These are phyloP conservation scores for Pythium diclinum DNA, from an alignment of 352 stramenopile genomes.

Conservation along the genomic window DNA sequence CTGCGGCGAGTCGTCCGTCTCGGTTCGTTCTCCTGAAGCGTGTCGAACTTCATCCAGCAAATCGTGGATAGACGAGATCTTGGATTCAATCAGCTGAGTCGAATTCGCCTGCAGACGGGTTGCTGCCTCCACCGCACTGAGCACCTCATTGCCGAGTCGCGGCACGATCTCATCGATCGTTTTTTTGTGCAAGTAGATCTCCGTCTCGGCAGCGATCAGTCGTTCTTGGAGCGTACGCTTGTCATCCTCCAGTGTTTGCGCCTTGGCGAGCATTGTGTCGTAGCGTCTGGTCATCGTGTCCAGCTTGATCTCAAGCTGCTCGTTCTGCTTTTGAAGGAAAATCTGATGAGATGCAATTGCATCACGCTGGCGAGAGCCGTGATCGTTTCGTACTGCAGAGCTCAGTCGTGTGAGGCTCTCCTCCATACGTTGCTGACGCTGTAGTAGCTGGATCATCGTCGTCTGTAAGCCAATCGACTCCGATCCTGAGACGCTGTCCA, in stretches of 20 bases:
- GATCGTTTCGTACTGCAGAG: slow-evolving; percentile 8
- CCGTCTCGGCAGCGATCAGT: slow-evolving; percentile 16
- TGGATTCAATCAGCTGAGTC: slow-evolving; percentile 45
- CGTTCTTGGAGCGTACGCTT: slow-evolving; percentile 18
- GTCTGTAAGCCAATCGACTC: slow-evolving; percentile 27
- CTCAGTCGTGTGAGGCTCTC: neutral
- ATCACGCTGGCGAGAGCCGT: slow-evolving; percentile 10
- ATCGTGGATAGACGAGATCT: slow-evolving; percentile 59
- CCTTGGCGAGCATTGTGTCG: slow-evolving; percentile 14
- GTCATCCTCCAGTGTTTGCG: slow-evolving; percentile 11
- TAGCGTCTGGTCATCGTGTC: slow-evolving; percentile 21
- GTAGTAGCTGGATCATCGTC: slow-evolving; percentile 32
- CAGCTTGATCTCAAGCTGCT: slow-evolving; percentile 23
- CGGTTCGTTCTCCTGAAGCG: slow-evolving; percentile 42
- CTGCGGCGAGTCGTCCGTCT: slow-evolving; percentile 49
- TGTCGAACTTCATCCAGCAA: slow-evolving; percentile 57
- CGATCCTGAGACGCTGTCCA: neutral
- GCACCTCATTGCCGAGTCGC: slow-evolving; percentile 4
- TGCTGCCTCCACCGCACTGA: slow-evolving; percentile 36
- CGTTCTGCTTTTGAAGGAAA: slow-evolving; percentile 24
- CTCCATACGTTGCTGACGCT: slow-evolving; percentile 25
- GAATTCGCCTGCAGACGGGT: slow-evolving; percentile 29
- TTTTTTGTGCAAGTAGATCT: slow-evolving; percentile 25
- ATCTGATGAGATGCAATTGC: slow-evolving; percentile 18
- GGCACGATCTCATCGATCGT: slow-evolving; percentile 20